Base-by-base conservation (phyloP, 306 rosid genomes). In the Arachis stenosperma region DNA sequence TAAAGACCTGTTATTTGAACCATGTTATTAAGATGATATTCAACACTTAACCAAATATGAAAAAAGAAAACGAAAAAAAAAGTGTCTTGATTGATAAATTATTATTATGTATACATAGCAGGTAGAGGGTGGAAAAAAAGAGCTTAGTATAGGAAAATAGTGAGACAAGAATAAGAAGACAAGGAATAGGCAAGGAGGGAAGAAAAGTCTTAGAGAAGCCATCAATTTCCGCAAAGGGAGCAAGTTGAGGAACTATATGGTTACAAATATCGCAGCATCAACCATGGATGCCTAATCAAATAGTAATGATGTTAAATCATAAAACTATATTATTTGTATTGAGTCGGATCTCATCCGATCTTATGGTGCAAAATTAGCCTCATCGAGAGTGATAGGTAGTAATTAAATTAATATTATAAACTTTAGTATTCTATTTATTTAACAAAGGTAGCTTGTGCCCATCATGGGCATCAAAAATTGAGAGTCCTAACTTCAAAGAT, bases 401-500 rank as follows among this genome's bases (percentile, higher is more conserved):
- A 33, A 33, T 33, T 33, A 33, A 33, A 2, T 33, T 33, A 33
- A 33, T 33, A 33, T 33, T 33, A 33, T 33, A 4, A 33, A 33
- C 37, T 33, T 33, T 33, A 33, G 37, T 33, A 4, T 4, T 33
- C 37, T 33, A 74, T 52, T 61, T 52, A 53, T 74, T 57, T 67
- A 56, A 75, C 44, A 62, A 80, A 75, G 73, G 77, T 48, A 41
- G 47, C 54, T 65, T 81, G 84, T 75, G 67, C 70, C 84, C 81
- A 75, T 75, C 78, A 51, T 81, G 84, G 84, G 70, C 54, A 64
- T 69, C 84, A 36, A 46, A 75, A 61, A 67, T 69, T 64, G 81
- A 64, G 40, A 64, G 70, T 70, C 65, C 77, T 69, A 30, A 80
- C 29, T 13, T 50, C 57, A 62, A 30, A 81, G 43, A 60, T 70